A percentile compares a stretch with the other conserved stretches of the same genome.
Evolutionary conservation across 176 grass and related monocot genomes (phyloP).

Genomic region (Triticum timopheevii): DNA sequence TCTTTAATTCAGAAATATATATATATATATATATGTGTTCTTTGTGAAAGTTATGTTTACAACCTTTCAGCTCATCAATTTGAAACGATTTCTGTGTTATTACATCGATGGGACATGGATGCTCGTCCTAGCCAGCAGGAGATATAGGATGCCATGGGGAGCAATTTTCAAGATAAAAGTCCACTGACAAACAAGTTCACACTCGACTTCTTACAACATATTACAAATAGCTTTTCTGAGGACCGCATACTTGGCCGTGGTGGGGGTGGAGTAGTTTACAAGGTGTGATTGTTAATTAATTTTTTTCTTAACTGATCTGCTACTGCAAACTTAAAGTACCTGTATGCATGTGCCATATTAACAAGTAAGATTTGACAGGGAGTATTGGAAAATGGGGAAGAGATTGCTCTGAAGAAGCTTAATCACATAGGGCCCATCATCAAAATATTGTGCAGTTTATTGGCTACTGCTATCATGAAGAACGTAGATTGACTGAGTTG

Average conservation of each 20-base stretch:
- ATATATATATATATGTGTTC: too few relatives aligned
- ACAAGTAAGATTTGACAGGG: background rate
- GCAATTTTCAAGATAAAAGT: background rate
- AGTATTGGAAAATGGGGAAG: background rate
- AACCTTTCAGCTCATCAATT: too few relatives aligned
- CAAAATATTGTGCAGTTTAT: background rate
- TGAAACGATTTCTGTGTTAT: too few relatives aligned
- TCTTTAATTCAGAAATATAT: too few relatives aligned
- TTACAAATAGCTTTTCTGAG: background rate
- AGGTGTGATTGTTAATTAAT: background rate
- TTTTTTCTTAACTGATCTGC: background rate
- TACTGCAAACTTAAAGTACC: background rate
- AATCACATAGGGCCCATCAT: background rate
- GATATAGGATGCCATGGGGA: background rate
- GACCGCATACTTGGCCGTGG: background rate
- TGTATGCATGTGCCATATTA: background rate
- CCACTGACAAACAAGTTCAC: background rate
- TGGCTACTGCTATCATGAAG: background rate
- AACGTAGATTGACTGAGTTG: too few relatives aligned
- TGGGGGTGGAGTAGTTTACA: background rate
- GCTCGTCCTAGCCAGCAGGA: background rate
- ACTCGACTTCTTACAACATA: background rate
- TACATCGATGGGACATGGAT: too few relatives aligned
- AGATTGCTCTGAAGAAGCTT: background rate
- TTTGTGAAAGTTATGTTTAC: too few relatives aligned